Evolutionary conservation across 1,284 basidiomycete species (phyloP), one percentile per base, ranked within the genome.

Genomic region (Heterobasidion occidentale): DNA sequence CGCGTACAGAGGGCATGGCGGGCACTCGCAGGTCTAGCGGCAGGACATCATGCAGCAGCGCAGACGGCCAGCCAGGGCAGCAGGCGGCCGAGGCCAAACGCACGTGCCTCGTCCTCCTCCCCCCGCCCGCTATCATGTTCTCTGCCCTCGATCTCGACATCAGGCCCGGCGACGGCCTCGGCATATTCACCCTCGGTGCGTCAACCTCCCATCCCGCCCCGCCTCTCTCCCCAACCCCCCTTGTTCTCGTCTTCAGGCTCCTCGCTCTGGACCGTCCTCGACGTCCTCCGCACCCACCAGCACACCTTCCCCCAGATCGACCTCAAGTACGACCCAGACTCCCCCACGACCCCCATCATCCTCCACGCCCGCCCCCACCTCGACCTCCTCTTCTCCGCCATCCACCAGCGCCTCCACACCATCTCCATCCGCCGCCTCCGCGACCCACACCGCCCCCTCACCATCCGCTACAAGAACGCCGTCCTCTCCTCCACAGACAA

Each of bases 231-330:
- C 19, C 9, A 46, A 34, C 49, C 54, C 48, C 15, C 45, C 5
- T 2, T 36, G 1, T 20, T 49, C 56, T 8, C 12, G 11, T 42
- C 27, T 56, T 56, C 61, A 91, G 92, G 92, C 44, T 77, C 86
- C 51, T 90, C 89, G 0, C 74, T 94, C 7, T 94, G 92, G 91
- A 81, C 81, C 35, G 76, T 92, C 12, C 75, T 94, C 52, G 88
- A 92, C 62, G 71, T 80, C 45, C 73, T 95, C 7, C 78, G 85
- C 46, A 69, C 75, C 42, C 72, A 81, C 27, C 83, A 81, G 53
- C 79, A 87, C 62, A 68, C 77, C 52, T 93, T 90, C 60, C 91
- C 90, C 45, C 86, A 90, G 63, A 80, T 93, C 48, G 89, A 93
- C 60, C 74, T 94, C 63, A 90, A 91, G 67, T 94, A 86, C 68